Conservation (phyloP, 148 eudicot species). For the Salicornia ramosissima region DNA sequence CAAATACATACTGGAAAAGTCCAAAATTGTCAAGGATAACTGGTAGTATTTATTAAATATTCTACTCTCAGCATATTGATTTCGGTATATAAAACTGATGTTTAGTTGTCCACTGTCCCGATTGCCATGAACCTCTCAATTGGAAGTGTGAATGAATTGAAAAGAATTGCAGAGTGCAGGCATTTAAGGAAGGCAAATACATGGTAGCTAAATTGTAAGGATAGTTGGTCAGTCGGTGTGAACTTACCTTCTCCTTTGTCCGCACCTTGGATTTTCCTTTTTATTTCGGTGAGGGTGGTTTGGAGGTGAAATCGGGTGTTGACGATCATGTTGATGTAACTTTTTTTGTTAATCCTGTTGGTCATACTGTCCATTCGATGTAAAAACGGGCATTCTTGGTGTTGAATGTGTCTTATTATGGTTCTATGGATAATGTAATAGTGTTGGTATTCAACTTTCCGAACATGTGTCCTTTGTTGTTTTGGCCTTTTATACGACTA, state of each 20-base stretch:
- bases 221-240: background rate
- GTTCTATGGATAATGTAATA: background rate
- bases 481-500: background rate
- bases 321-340: background rate
- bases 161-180: background rate
- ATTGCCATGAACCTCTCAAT: background rate
- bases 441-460: background rate
- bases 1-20: slow-evolving; percentile 68
- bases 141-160: background rate
- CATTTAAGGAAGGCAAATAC: background rate
- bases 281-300: background rate
- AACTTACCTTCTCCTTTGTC: background rate
- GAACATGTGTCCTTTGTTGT: background rate
- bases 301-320: background rate
- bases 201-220: background rate
- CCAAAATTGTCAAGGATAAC: slow-evolving; percentile 65
- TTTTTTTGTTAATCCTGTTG: background rate
- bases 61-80: slow-evolving; percentile 6
- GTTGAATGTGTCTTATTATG: background rate
- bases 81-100: background rate
- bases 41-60: slow-evolving; percentile 33
- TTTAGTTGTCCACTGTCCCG: background rate
- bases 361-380: background rate
- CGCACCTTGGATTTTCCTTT: background rate
- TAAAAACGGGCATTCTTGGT: background rate